Percentiles rank a stretch among this genome's conserved stretches.
Evolutionary conservation across 129 eudicot species (phyloP).

Genomic region (Arctium minus): DNA sequence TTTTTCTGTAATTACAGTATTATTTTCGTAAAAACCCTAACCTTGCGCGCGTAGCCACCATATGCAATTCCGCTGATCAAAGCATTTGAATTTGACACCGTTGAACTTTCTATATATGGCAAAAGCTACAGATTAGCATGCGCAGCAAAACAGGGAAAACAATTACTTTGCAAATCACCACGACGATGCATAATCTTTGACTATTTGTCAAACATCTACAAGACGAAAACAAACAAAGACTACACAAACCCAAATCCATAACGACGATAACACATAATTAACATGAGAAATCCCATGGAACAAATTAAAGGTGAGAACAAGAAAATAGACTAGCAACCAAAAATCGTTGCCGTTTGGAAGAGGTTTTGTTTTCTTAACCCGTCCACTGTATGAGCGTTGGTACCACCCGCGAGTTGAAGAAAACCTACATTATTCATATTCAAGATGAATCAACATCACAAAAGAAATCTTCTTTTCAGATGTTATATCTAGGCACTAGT

Average conservation of each 20-base stretch:
- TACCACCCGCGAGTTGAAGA: conserved; percentile 96
- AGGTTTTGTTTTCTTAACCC: conserved; percentile 58
- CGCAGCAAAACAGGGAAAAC: too few species aligned
- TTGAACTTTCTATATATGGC: conserved; percentile 22
- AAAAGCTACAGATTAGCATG: neutral
- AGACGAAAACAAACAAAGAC: too few species aligned
- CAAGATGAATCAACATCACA: neutral
- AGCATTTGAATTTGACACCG: conserved; percentile 31
- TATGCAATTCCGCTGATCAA: conserved; percentile 83
- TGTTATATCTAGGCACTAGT: neutral
- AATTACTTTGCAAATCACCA: neutral
- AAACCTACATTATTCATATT: conserved; percentile 45
- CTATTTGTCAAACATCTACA: neutral
- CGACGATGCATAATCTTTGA: neutral
- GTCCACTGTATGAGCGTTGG: conserved; percentile 87
- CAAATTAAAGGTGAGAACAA: neutral
- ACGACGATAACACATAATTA: too few species aligned
- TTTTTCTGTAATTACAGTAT: neutral
- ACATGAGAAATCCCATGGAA: too few species aligned
- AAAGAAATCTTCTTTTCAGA: neutral
- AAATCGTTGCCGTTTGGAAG: conserved; percentile 40
- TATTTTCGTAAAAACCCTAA: conserved; percentile 2
- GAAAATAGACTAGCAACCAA: conserved; percentile 22
- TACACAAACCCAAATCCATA: too few species aligned
- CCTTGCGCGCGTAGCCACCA: conserved; percentile 97